Evolutionary conservation across 768 basidiomycete genomes (phyloP), one percentile per base, ranked within the genome.

Genomic region (Pulveroboletus sp.): DNA sequence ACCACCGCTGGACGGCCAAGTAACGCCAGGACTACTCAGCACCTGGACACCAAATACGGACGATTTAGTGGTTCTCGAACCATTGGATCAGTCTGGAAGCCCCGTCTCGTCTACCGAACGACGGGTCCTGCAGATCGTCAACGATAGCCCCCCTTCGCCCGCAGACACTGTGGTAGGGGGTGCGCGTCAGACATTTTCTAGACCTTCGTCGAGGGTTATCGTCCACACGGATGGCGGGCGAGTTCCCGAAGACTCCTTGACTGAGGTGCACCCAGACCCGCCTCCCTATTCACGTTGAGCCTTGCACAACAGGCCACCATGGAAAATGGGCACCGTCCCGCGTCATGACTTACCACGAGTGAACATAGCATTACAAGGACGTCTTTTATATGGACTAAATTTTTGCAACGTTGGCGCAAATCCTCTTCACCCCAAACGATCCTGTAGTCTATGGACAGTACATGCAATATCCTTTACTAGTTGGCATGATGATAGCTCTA

Each of bases 221-320:
- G 9, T 69, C 6, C 67, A 68, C 42, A 65, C 49, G 7, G 62
- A 67, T 24, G 65, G 54, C n/a, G 65, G 67, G 9, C 59, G 46
- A 7, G 31, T 55, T 36, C 35, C 35, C 8, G 51, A 47, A 31
- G 35, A 21, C 13, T 21, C 46, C 13, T 30, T 42, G 1, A 36
- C 37, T 15, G 51, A n/a, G 18, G 6, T 27, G 26, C 33, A 53
- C 21, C 26, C 30, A 6, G 45, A 51, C 7, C 65, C 65, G 3
- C 65, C 65, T 31, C 50, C 65, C 10, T 66, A 66, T 43, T 60
- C 60, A 17, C 57, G 54, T 43, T 57, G 35, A 47, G 21, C 18
- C 5, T 11, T 30, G 47, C 7, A 17, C 14, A 10, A 39, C n/a
- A 39, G 10, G 24, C 28, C 14, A 30, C 48, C 46, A 51, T 32